These are phyloP conservation scores for Xylariales sp. DNA, from an alignment of 2,329 filamentous ascomycete genomes.

Conservation along the genomic window DNA sequence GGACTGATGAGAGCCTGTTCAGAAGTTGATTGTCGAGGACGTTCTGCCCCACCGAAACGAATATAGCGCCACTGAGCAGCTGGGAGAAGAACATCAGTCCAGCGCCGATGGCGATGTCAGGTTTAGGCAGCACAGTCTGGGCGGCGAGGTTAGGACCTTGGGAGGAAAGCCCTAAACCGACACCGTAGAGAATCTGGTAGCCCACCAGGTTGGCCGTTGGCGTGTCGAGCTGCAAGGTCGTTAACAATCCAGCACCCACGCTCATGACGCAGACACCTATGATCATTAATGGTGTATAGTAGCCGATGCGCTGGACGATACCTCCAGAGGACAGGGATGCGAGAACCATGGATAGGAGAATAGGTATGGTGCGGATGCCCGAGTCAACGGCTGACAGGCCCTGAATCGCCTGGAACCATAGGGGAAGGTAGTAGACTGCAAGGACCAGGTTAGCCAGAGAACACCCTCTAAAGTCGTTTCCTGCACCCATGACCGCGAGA, in stretches of 20 bases:
- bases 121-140: slow-evolving; percentile 31
- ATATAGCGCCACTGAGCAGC: slow-evolving; percentile 36
- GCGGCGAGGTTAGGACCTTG: slow-evolving; percentile 38
- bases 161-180: slow-evolving; percentile 34
- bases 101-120: slow-evolving; percentile 32
- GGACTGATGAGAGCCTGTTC: slow-evolving; percentile 19
- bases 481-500: no score
- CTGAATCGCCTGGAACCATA: slow-evolving; percentile 46
- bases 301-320: slow-evolving; percentile 31
- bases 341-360: slow-evolving; percentile 34
- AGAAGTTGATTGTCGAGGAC: slow-evolving; percentile 31
- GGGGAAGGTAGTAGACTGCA: slow-evolving; percentile 39
- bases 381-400: slow-evolving; percentile 32
- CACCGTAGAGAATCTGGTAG: slow-evolving; percentile 39
- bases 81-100: slow-evolving; percentile 36
- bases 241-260: slow-evolving; percentile 37
- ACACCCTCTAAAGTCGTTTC: background rate
- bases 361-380: slow-evolving; percentile 36
- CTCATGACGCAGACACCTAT: slow-evolving; percentile 28
- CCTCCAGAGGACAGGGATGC: slow-evolving; percentile 32
- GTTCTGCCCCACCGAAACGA: slow-evolving; percentile 34
- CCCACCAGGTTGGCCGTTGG: slow-evolving; percentile 26
- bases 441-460: background rate
- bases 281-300: slow-evolving; percentile 40
- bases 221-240: slow-evolving; percentile 31